Evolutionary conservation across 306 rosid species (phyloP).

Genomic region (Gastrolobium bilobum): DNA sequence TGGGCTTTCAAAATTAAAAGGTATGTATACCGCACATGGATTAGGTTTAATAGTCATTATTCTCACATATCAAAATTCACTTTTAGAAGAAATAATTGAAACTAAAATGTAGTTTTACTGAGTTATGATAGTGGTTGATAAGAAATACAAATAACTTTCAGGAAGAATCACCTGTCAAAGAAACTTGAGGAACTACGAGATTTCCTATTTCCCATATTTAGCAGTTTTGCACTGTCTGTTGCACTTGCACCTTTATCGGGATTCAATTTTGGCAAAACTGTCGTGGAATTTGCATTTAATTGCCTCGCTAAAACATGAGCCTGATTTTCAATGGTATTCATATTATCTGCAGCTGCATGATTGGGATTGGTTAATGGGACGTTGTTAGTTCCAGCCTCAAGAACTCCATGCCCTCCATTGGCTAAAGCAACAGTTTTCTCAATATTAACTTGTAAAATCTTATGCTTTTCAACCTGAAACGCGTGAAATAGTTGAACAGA

Average conservation of each 20-base stretch:
- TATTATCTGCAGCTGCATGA: slow-evolving; percentile 44
- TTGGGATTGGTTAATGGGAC: slow-evolving; percentile 50
- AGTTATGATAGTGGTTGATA: slow-evolving; percentile 2
- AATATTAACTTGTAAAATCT: slow-evolving; percentile 70
- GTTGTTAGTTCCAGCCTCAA: slow-evolving; percentile 46
- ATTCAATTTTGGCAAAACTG: slow-evolving; percentile 50
- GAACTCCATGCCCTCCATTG: slow-evolving; percentile 55
- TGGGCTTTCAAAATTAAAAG: slow-evolving; percentile 23
- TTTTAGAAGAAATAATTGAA: slow-evolving; percentile 11
- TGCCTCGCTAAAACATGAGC: slow-evolving; percentile 50
- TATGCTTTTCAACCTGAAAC: slow-evolving; percentile 88
- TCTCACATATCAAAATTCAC: slow-evolving; percentile 11
- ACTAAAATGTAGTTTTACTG: not conserved
- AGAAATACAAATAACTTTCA: slow-evolving; percentile 26
- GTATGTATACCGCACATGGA: slow-evolving; percentile 16
- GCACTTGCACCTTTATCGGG: slow-evolving; percentile 44
- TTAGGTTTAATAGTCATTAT: slow-evolving; percentile 26
- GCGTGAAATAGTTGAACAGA: slow-evolving; percentile 18
- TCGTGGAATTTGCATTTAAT: slow-evolving; percentile 54
- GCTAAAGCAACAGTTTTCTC: slow-evolving; percentile 57
- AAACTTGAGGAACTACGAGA: slow-evolving; percentile 64
- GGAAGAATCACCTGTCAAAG: slow-evolving; percentile 78
- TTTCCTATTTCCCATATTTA: slow-evolving; percentile 55
- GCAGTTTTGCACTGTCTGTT: slow-evolving; percentile 46
- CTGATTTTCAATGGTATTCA: slow-evolving; percentile 50